Conservation (phyloP, 441 rosid genomes). For the Corymbia calophylla region DNA sequence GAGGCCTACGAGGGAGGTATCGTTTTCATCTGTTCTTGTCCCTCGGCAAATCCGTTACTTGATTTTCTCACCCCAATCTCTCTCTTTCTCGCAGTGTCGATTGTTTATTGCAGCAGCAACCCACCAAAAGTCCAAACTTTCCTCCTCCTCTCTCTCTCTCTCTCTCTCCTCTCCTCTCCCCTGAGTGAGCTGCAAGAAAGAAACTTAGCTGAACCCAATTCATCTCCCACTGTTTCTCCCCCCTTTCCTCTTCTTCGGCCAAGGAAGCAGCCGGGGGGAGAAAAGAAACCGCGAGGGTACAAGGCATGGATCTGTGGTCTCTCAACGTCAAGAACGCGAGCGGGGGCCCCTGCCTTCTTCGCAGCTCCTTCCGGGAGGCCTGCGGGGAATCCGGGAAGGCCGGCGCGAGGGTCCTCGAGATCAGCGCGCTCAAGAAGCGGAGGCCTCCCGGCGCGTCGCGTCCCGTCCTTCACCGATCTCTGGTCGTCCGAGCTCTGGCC, state of each 20-base stretch:
- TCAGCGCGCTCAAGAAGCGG: constrained; percentile 12
- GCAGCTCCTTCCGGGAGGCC: constrained; percentile 24
- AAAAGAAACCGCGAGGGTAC: not conserved
- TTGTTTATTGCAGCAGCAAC: not conserved
- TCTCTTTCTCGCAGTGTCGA: not conserved
- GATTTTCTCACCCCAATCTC: not conserved
- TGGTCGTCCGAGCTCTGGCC: constrained; percentile 47
- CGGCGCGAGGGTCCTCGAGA: constrained; percentile 18
- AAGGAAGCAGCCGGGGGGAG: not conserved
- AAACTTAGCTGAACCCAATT: not conserved
- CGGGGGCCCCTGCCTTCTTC: constrained; percentile 24
- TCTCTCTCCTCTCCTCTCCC: not conserved
- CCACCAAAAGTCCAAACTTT: not conserved
- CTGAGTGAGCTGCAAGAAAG: not conserved
- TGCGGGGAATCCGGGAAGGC: constrained; percentile 19
- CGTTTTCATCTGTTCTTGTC: not conserved
- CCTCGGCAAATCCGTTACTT: not conserved
- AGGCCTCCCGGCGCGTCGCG: not conserved
- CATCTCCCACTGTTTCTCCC: not conserved
- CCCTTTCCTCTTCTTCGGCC: not conserved
- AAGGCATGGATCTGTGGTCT: constrained; percentile 53
- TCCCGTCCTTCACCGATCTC: constrained; percentile 15
- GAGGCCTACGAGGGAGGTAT: not conserved
- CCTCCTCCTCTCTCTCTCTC: not conserved
- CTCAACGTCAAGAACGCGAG: constrained; percentile 42